A percentile compares a stretch with the other conserved stretches of the same genome.
Evolutionary conservation across 1,284 basidiomycete species (phyloP).

Genomic region (Austroboletus niveus): DNA sequence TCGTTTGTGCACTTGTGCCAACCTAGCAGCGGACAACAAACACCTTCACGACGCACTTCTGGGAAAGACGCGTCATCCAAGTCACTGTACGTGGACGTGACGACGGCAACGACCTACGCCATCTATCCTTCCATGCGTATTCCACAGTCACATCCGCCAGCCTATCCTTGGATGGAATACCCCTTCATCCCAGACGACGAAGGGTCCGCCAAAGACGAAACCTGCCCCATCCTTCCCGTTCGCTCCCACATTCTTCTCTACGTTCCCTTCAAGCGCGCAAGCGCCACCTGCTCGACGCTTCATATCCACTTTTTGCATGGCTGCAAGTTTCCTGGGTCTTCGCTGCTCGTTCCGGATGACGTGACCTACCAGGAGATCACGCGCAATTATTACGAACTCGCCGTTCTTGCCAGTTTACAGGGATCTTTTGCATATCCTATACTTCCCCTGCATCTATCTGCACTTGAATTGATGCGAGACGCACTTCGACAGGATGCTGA

Average conservation of each 20-base stretch:
- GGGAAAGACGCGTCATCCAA: conserved; percentile 26
- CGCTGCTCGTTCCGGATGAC: conserved; percentile 35
- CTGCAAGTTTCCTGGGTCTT: conserved; percentile 40
- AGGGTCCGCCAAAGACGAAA: conserved; percentile 24
- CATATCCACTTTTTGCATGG: conserved; percentile 61
- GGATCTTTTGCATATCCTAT: conserved; percentile 45
- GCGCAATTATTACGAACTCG: conserved; percentile 64
- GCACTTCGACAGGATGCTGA: conserved; percentile 34
- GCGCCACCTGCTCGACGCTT: conserved; percentile 41
- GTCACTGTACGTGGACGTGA: conserved; percentile 41
- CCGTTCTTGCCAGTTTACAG: conserved; percentile 56
- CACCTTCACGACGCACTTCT: conserved; percentile 21
- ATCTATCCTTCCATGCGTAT: conserved; percentile 41
- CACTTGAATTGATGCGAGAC: conserved; percentile 56
- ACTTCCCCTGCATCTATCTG: conserved; percentile 68
- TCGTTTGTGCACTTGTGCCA: conserved; percentile 37
- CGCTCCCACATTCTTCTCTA: conserved; percentile 56
- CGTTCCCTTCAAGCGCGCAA: conserved; percentile 36
- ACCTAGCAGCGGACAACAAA: conserved; percentile 18
- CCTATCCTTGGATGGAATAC: conserved; percentile 21
- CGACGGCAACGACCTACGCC: conserved; percentile 51
- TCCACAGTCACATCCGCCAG: conserved; percentile 36
- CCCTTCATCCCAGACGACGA: conserved; percentile 35
- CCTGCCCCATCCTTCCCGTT: conserved; percentile 47
- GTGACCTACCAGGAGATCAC: conserved; percentile 56